These are phyloP conservation scores for Aspergillus eucalypticola DNA, from an alignment of 2,329 filamentous ascomycete species.

Conservation along the genomic window DNA sequence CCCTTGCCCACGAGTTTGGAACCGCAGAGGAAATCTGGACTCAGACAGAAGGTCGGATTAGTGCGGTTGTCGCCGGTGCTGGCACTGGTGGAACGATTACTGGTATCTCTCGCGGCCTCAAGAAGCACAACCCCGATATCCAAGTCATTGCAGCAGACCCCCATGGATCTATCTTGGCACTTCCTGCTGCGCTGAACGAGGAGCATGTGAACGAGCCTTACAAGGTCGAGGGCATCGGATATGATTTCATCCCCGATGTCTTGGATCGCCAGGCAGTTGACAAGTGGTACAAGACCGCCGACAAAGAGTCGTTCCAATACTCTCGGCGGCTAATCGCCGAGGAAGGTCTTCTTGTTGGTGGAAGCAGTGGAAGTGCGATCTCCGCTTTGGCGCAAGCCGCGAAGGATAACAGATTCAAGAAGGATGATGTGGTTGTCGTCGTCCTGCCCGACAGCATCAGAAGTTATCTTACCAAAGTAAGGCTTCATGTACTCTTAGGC, in stretches of 20 bases:
- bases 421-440: slow-evolving; percentile 86
- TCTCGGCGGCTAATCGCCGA: slow-evolving; percentile 90
- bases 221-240: slow-evolving; percentile 98
- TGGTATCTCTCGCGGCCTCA: slow-evolving; percentile 78
- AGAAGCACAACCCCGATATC: slow-evolving; percentile 81
- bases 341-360: slow-evolving; percentile 89
- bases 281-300: slow-evolving; percentile 98
- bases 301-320: slow-evolving; percentile 84
- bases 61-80: slow-evolving; percentile 82
- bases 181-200: slow-evolving; percentile 77
- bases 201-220: slow-evolving; percentile 80
- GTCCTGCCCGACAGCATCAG: slow-evolving; percentile 93
- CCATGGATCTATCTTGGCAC: slow-evolving; percentile 83
- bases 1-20: slow-evolving; percentile 86
- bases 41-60: slow-evolving; percentile 81
- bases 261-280: slow-evolving; percentile 78
- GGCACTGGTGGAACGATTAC: slow-evolving; percentile 96
- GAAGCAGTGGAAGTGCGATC: slow-evolving; percentile 90
- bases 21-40: slow-evolving; percentile 96
- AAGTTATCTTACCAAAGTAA: slow-evolving; percentile 86
- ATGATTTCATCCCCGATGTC: slow-evolving; percentile 96
- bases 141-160: slow-evolving; percentile 93
- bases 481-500: neutral
- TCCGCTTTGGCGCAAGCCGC: slow-evolving; percentile 75
- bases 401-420: slow-evolving; percentile 72